phyloP scores from a whole-genome alignment of 176 grass and related monocot genomes.

The Calamus simplicifolius region DNA sequence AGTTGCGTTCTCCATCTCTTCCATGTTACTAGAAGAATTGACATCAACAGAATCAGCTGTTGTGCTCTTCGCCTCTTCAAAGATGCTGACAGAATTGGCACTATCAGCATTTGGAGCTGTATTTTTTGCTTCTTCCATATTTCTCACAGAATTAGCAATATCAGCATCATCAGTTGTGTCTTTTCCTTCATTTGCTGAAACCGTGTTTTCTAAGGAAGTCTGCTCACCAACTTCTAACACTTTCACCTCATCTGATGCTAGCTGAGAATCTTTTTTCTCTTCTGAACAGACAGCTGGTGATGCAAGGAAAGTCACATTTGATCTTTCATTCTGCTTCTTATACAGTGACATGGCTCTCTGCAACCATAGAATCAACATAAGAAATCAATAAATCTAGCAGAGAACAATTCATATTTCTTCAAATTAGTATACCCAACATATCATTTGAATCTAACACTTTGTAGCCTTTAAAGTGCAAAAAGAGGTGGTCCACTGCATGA shows the following conservation, averaged over 20 bases:
- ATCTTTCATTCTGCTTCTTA: constrained; percentile 10
- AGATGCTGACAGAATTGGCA: not conserved
- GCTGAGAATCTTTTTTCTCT: constrained; percentile 23
- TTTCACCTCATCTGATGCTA: constrained; percentile 13
- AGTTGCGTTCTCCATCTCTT: no score
- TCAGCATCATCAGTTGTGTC: constrained; percentile 1
- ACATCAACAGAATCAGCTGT: constrained; percentile 6
- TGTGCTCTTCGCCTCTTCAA: constrained; percentile 7
- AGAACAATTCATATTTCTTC: no score
- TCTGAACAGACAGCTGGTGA: not conserved
- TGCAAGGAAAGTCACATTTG: constrained; percentile 7
- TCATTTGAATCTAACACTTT: no score
- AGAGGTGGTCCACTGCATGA: no score
- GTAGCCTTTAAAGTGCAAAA: no score
- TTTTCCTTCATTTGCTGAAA: not conserved
- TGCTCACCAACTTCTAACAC: constrained; percentile 19
- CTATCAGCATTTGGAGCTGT: not conserved
- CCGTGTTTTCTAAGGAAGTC: not conserved
- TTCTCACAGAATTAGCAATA: not conserved
- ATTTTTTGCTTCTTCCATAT: not conserved
- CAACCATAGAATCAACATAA: constrained; percentile 2
- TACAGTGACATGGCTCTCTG: constrained; percentile 56
- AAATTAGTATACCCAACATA: no score
- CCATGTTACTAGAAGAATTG: constrained; percentile 6
- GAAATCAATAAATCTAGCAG: no score